Evolutionary conservation across 768 basidiomycete genomes (phyloP), one percentile per base, ranked within the genome.

Genomic region (Tylopilus rubrobrunneus): DNA sequence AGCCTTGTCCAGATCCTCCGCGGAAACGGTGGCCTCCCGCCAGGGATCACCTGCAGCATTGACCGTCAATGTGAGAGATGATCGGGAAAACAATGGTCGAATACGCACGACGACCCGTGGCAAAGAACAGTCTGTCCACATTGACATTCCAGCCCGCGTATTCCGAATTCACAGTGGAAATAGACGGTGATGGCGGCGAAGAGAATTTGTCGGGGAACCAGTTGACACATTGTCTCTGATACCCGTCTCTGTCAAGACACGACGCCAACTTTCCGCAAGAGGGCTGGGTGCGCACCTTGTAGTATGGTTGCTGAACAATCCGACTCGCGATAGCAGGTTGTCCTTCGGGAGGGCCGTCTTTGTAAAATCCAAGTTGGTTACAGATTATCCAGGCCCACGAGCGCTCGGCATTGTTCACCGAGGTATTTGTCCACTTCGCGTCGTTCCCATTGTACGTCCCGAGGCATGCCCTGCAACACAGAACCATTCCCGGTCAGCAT

Each of bases 351-450:
- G 76, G 74, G 31, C 75, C 71, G 7, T 66, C 71, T 56, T 70
- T 69, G 59, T 63, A 72, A 52, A 56, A 86, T 29, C 87, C 87
- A 1, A 89, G 76, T 69, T 89, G 78, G 60, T 85, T 87, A 62
- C 87, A 89, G 6, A 84, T 79, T 61, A 86, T 80, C 87, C 87
- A 89, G 53, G 72, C 68, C 86, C 87, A 90, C 3, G 87, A 86
- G 25, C 87, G 78, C 4, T 55, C 57, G 0, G 73, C 53, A 55
- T 89, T 82, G 64, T 87, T 71, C 33, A 88, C 67, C 5, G 73
- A 67, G 3, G 74, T 82, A 56, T 84, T 70, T 29, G 29, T 84
- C 71, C 75, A 90, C 64, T 62, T 79, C 1, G 66, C 47, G 46
- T 63, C 55, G n/a, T 56, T 72, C 1, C 70, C 34, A 52, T 79